These are phyloP conservation scores for Ophiostoma tasmaniense DNA, from an alignment of 2,329 filamentous ascomycete genomes.

Conservation along the genomic window DNA sequence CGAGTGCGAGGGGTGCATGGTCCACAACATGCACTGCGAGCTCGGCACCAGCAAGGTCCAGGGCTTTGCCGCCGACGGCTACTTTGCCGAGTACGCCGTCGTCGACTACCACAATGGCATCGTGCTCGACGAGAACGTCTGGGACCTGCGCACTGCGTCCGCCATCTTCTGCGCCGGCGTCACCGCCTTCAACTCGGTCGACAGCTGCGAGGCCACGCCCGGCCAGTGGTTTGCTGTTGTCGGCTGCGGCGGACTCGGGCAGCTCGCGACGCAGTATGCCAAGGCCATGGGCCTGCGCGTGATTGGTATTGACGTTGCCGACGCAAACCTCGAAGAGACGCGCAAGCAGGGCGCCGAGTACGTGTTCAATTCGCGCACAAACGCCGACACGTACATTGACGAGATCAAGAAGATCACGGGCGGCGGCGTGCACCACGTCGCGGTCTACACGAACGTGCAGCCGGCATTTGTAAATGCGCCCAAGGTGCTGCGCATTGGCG, in stretches of 20 bases:
- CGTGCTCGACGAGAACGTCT: constrained; percentile 30
- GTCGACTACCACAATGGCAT: constrained; percentile 38
- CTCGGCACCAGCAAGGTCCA: constrained; percentile 32
- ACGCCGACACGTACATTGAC: constrained; percentile 28
- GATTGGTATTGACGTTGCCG: constrained; percentile 36
- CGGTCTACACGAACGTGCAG: constrained; percentile 33
- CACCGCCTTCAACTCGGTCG: constrained; percentile 34
- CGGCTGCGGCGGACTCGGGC: constrained; percentile 36
- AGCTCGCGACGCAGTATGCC: constrained; percentile 37
- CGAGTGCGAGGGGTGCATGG: constrained; percentile 38
- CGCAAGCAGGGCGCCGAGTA: constrained; percentile 34
- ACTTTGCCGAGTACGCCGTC: constrained; percentile 39
- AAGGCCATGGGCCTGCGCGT: constrained; percentile 37
- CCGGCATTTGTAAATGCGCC: constrained; percentile 32
- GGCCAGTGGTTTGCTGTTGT: constrained; percentile 35
- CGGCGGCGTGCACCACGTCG: constrained; percentile 34
- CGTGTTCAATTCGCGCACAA: constrained; percentile 35
- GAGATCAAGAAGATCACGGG: constrained; percentile 35
- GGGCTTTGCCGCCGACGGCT: constrained; percentile 37
- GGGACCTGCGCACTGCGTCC: constrained; percentile 29
- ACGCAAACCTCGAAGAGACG: constrained; percentile 32
- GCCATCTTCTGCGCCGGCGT: constrained; percentile 43
- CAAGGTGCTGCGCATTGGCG: constrained; percentile 30
- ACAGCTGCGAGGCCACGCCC: constrained; percentile 27
- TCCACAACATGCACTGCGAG: constrained; percentile 35